phyloP scores from a whole-genome alignment of 2,329 filamentous ascomycete genomes.

The Bipolaris sorokiniana region DNA sequence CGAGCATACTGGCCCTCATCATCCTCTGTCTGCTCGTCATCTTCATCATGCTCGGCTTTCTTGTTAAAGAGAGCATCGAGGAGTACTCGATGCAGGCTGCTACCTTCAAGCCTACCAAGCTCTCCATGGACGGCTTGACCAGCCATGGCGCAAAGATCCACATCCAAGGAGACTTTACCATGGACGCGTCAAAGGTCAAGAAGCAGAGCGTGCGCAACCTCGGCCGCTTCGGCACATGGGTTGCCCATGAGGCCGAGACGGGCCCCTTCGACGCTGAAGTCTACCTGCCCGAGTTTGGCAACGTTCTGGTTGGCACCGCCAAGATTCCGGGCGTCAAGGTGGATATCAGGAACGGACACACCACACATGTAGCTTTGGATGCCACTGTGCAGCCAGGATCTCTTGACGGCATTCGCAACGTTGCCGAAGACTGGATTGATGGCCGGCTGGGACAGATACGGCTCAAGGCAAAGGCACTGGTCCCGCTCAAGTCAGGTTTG shows the following conservation, averaged over 20 bases:
- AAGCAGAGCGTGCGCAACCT: conserved; percentile 75
- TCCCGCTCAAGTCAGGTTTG: conserved; percentile 79
- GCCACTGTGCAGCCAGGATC: conserved; percentile 78
- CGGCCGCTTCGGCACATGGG: conserved; percentile 78
- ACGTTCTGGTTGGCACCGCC: conserved; percentile 78
- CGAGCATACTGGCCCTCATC: conserved; percentile 75
- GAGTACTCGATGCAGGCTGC: conserved; percentile 85
- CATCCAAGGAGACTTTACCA: conserved; percentile 78
- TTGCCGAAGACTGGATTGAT: conserved; percentile 88
- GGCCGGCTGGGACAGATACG: conserved; percentile 74
- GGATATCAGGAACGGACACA: conserved; percentile 77
- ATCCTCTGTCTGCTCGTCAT: conserved; percentile 68
- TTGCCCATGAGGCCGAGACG: conserved; percentile 77
- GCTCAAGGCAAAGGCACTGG: conserved; percentile 73
- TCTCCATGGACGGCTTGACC: conserved; percentile 87
- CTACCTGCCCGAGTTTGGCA: conserved; percentile 81
- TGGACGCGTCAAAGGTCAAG: conserved; percentile 78
- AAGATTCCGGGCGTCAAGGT: conserved; percentile 76
- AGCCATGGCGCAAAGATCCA: conserved; percentile 76
- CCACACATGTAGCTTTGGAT: conserved; percentile 78
- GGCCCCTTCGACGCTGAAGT: conserved; percentile 75
- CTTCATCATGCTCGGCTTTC: conserved; percentile 80
- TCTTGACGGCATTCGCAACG: conserved; percentile 73
- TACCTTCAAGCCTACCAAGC: conserved; percentile 79
- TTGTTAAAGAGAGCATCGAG: conserved; percentile 79